Evolutionary conservation across 495 filamentous ascomycete genomes (phyloP), one percentile per base, ranked within the genome.

Genomic region (Halenospora varia): DNA sequence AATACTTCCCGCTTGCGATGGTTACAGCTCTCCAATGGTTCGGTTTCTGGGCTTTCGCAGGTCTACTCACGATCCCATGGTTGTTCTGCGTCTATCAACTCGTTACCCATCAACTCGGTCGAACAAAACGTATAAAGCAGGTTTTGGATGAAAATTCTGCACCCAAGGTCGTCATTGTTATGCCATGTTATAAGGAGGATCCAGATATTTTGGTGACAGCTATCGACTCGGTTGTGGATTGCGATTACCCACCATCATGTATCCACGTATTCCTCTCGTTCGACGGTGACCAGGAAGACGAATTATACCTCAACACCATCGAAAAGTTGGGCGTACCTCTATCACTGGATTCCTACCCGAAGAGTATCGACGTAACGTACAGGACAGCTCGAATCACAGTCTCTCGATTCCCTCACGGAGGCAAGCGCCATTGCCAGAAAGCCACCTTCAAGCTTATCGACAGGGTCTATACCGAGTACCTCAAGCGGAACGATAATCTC

Each of bases 221-320:
- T 2, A 81, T 97, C 50, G 86, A 96, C 70, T 97, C 93, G 0
- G 87, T 97, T 11, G 92, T 96, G 20, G 87, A 93, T 61, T 95
- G 92, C 73, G 93, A 97, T 56, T 98, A 98, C 63, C 94, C 94
- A 19, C 82, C 91, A 10, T 86, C 87, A 9, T 97, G 94, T 70
- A 87, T 97, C 45, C 94, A 98, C 70, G 86, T 98, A 10, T 98
- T 98, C 70, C 82, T 98, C 4, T 97, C 93, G 0, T 98, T 96
- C 66, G 94, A 98, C 65, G 94, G 94, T 25, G 89, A 88, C 59
- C 78, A 87, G 55, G 87, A 94, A 60, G 90, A 96, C 60, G 90
- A 96, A 63, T 74, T 95, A 1, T 98, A 96, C 64, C 81, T 96
- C 25, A 88, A 86, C 62, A 93, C 95, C 0, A 89, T 96, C 59